Conservation (phyloP, 306 rosid genomes). For the Arachis hypogaea region DNA sequence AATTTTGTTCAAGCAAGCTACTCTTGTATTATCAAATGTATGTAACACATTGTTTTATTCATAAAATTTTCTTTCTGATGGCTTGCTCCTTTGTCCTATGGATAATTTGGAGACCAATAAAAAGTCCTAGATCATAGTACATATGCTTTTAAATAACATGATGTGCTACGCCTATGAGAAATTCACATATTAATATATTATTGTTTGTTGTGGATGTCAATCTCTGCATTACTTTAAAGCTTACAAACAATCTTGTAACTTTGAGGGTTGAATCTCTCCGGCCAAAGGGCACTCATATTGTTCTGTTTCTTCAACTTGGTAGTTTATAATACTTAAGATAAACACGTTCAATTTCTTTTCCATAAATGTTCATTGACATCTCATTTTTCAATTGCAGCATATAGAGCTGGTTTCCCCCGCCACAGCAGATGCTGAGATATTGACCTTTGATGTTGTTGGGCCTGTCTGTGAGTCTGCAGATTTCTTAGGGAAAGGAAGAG, state of each 20-base stretch:
- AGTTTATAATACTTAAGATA: slow-evolving; percentile 12
- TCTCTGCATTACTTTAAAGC: no score
- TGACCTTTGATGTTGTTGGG: slow-evolving; percentile 54
- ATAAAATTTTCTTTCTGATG: neutral
- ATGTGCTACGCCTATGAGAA: neutral
- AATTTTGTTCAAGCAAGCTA: slow-evolving; percentile 29
- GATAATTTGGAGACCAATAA: neutral
- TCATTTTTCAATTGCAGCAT: slow-evolving; percentile 63
- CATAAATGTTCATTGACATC: slow-evolving; percentile 12
- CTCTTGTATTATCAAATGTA: slow-evolving; percentile 5
- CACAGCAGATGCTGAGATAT: slow-evolving; percentile 49
- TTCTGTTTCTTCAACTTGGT: slow-evolving; percentile 7
- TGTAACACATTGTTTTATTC: slow-evolving; percentile 9
- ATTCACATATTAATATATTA: slow-evolving; percentile 4
- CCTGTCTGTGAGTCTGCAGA: slow-evolving; percentile 65
- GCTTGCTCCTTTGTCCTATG: slow-evolving; percentile 2
- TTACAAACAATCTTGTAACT: neutral
- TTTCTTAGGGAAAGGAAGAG: slow-evolving; percentile 58
- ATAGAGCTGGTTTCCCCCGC: slow-evolving; percentile 91
- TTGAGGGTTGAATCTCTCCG: neutral
- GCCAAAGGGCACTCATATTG: neutral
- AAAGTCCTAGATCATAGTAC: slow-evolving; percentile 24
- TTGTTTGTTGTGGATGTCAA: slow-evolving; percentile 2
- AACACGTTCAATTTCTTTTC: neutral
- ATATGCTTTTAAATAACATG: slow-evolving; percentile 10